A percentile compares a stretch with the other conserved stretches of the same genome.
These are phyloP conservation scores for Graphiopsis chlorocephala DNA, from an alignment of 2,329 filamentous ascomycete genomes.

Conservation along the genomic window DNA sequence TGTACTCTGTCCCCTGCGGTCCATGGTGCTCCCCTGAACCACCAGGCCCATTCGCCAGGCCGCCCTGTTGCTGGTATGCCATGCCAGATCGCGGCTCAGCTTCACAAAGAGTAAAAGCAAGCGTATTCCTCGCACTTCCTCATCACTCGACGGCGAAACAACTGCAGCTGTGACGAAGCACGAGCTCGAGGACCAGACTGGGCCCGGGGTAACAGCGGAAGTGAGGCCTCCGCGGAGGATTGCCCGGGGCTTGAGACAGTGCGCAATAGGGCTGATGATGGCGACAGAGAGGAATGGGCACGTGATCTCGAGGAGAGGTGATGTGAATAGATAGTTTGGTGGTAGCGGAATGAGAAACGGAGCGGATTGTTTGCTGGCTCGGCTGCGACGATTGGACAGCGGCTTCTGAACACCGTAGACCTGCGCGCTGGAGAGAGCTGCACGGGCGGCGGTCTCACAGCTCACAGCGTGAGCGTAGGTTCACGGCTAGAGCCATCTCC, in stretches of 20 bases:
- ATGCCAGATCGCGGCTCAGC: slow-evolving; percentile 42
- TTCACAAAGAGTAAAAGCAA: neutral
- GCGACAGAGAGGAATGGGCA: neutral
- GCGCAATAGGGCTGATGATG: neutral
- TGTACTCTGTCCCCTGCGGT: slow-evolving; percentile 67
- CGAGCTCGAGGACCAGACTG: slow-evolving; percentile 14
- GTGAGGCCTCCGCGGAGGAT: slow-evolving; percentile 16
- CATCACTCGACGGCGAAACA: slow-evolving; percentile 8
- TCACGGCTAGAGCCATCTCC: neutral
- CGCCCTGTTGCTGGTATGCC: slow-evolving; percentile 69
- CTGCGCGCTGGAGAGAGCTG: neutral
- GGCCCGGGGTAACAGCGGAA: slow-evolving; percentile 15
- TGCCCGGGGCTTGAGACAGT: neutral
- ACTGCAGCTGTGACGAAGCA: slow-evolving; percentile 17
- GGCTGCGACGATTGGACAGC: neutral
- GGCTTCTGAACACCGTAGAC: neutral
- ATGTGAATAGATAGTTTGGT: neutral
- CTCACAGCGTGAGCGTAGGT: neutral
- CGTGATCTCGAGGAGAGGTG: neutral
- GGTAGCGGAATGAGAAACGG: neutral
- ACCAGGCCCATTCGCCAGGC: slow-evolving; percentile 56
- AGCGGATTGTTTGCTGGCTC: neutral
- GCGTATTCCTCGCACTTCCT: slow-evolving; percentile 1
- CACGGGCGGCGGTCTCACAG: neutral
- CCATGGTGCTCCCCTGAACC: slow-evolving; percentile 48